Evolutionary conservation across 768 basidiomycete species (phyloP).

Genomic region (Collybia mongolica): DNA sequence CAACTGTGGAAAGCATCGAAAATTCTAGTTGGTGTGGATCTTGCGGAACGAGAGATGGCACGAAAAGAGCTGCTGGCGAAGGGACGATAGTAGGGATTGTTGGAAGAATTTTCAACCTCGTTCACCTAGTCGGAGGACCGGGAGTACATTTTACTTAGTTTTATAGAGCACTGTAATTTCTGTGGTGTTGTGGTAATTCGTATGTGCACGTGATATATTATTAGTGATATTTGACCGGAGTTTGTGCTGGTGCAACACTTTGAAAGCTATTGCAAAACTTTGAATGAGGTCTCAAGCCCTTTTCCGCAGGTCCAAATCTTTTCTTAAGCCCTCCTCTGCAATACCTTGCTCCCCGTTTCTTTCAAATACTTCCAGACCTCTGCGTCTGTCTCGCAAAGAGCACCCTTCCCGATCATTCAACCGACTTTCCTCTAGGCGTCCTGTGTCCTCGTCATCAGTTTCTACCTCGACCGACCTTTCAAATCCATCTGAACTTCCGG

Average conservation of each 20-base stretch:
- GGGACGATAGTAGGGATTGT: neutral
- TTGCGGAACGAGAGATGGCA: conserved; percentile 78
- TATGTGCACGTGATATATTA: conserved; percentile 1
- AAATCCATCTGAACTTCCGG: conserved; percentile 11
- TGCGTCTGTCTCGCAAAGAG: neutral
- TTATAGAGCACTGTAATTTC: too few species aligned
- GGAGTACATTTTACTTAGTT: neutral
- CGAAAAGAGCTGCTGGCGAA: conserved; percentile 37
- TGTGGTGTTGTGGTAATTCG: too few species aligned
- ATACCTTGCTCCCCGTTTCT: conserved; percentile 12
- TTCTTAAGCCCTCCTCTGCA: conserved; percentile 29
- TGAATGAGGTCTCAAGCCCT: conserved; percentile 39
- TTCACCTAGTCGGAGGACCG: conserved; percentile 2
- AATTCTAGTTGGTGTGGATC: conserved; percentile 89
- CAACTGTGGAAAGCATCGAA: conserved; percentile 99
- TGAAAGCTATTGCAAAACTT: neutral
- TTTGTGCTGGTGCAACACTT: neutral
- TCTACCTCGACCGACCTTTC: conserved; percentile 4
- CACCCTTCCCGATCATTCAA: neutral
- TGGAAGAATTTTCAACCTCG: neutral
- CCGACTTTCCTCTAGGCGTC: neutral
- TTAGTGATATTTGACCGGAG: neutral
- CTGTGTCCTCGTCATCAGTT: conserved; percentile 4
- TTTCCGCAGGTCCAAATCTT: conserved; percentile 35
- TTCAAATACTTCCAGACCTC: conserved; percentile 4